A percentile compares a stretch with the other conserved stretches of the same genome.
These are phyloP conservation scores for Cystobasidium tubakii DNA, from an alignment of 768 basidiomycete genomes.

Conservation along the genomic window DNA sequence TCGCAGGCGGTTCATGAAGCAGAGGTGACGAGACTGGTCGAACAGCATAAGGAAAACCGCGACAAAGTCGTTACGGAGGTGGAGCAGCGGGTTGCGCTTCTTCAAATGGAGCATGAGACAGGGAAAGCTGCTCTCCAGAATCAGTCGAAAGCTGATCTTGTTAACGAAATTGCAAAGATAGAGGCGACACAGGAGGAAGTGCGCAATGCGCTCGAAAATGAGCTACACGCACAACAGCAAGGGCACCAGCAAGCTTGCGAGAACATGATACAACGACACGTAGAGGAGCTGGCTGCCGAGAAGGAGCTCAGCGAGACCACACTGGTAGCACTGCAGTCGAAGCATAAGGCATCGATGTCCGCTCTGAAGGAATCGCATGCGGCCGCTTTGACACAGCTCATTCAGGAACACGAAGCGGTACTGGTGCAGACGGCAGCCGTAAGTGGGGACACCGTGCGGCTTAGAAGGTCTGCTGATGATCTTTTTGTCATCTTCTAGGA, in stretches of 20 bases:
- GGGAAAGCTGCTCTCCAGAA: constrained; percentile 10
- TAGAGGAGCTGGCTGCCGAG: constrained; percentile 31
- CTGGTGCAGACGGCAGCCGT: constrained; percentile 50
- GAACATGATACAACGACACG: neutral
- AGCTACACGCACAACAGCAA: neutral
- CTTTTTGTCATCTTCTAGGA: neutral
- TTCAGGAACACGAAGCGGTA: constrained; percentile 42
- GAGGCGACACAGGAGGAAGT: neutral
- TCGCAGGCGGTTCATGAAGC: neutral
- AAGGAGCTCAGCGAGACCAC: constrained; percentile 37
- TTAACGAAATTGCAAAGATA: neutral
- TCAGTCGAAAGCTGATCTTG: neutral
- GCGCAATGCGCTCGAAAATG: neutral
- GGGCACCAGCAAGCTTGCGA: constrained; percentile 19
- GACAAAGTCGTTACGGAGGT: neutral
- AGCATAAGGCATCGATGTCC: constrained; percentile 16
- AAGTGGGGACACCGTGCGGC: no score
- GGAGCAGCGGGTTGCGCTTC: neutral
- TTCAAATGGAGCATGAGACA: neutral
- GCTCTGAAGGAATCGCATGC: constrained; percentile 17
- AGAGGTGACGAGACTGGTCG: neutral
- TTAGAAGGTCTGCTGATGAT: neutral
- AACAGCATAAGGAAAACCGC: neutral
- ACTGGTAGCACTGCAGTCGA: constrained; percentile 33
- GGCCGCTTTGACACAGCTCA: neutral